phyloP scores from a whole-genome alignment of 768 basidiomycete species.

The Hygrocybe coccinea region DNA sequence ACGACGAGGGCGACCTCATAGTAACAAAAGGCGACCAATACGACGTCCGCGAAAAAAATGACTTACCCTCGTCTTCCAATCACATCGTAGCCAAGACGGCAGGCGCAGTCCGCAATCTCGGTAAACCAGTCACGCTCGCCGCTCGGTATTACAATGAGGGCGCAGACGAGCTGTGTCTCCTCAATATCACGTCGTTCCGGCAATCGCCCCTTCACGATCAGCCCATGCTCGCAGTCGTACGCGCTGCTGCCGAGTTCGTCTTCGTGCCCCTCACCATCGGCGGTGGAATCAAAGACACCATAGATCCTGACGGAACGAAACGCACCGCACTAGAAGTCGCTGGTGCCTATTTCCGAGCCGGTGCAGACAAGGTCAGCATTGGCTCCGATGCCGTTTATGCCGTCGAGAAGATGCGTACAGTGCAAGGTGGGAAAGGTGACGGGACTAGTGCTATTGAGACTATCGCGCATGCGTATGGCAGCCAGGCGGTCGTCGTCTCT shows the following conservation, averaged over 20 bases:
- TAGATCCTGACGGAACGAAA: conserved; percentile 90
- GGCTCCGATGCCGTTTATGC: conserved; percentile 94
- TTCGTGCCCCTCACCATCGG: conserved; percentile 99
- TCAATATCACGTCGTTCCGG: conserved; percentile 99
- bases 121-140: conserved; percentile 92
- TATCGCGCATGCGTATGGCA: conserved; percentile 84
- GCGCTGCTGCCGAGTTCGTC: conserved; percentile 79
- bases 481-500: conserved; percentile 97
- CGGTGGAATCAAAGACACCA: conserved; percentile 93
- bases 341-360: conserved; percentile 91
- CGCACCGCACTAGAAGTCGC: conserved; percentile 91
- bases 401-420: conserved; percentile 71
- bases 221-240: conserved; percentile 96
- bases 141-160: conserved; percentile 80
- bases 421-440: conserved; percentile 46
- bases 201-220: conserved; percentile 93
- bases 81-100: conserved; percentile 38
- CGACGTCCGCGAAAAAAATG: conserved; percentile 83
- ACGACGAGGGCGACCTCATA: conserved; percentile 93
- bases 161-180: conserved; percentile 94
- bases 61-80: conserved; percentile 16
- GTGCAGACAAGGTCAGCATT: conserved; percentile 98
- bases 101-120: conserved; percentile 90
- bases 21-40: conserved; percentile 99
- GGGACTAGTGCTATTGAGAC: conserved; percentile 88